Evolutionary conservation across 2,329 filamentous ascomycete genomes (phyloP), one percentile per base, ranked within the genome.

Genomic region (Aureobasidium sp.): DNA sequence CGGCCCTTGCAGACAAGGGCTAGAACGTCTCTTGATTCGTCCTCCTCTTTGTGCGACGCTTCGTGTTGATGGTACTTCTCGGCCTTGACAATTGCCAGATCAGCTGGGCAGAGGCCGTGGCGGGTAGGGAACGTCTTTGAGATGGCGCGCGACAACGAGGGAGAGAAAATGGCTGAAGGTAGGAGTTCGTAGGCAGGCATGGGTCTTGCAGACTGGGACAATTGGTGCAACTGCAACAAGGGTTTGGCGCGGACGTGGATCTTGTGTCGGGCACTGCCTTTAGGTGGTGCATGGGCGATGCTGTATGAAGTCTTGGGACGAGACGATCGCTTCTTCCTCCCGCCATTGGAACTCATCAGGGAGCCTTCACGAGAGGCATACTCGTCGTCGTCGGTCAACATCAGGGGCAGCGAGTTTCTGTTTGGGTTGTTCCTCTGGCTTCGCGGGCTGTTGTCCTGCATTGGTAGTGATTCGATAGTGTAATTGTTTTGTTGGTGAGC

Each of bases 101-200:
- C 88, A 64, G 87, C 83, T 23, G 82, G 78, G 33, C 85, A 83
- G 4, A 92, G 75, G 59, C 84, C 79, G 47, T 83, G 82, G 66
- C 84, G 84, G 23, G 81, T 80, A 57, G 81, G 79, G 66, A 88
- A 86, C 51, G 88, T 78, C 7, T 82, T 80, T 0, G 86, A 84
- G 63, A 86, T 86, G 7, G 79, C 79, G 67, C 83, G 82, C 2
- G 80, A 77, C 25, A 88, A 73, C 19, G 79, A 78, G 6, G 84
- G 81, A 23, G 84, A 79, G 61, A 83, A 84, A 64, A 79, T 77
- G 57, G 66, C 75, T 61, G 66, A 69, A 0, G 88, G 87, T 43
- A 90, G 80, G n/a, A 90, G 82, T 66, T 93, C 88, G 64, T 89
- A 84, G 4, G 83, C 81, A 0, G 88, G 88, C 55, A 79, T 79